Percentiles rank a stretch among this genome's conserved stretches.
Evolutionary conservation across 805 yeast genomes (phyloP).

Genomic region (Yamadazyma paraphyllophila): DNA sequence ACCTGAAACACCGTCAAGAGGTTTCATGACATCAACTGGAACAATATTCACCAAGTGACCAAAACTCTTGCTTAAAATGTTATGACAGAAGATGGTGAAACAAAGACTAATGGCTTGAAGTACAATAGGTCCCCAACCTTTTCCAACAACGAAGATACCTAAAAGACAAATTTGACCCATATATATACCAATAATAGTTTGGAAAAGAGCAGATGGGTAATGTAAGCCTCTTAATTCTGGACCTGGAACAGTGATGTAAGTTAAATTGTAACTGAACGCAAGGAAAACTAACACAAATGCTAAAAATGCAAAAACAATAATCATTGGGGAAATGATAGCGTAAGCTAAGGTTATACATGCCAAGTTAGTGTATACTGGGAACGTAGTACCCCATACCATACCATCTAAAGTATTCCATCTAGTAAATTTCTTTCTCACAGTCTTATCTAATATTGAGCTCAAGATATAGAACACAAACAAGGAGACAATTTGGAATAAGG

Average conservation of each 20-base stretch:
- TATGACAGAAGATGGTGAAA: slow-evolving; percentile 67
- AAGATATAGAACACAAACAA: slow-evolving; percentile 58
- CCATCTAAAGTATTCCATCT: slow-evolving; percentile 55
- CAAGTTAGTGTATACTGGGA: slow-evolving; percentile 73
- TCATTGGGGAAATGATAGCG: slow-evolving; percentile 77
- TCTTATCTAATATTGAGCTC: slow-evolving; percentile 55
- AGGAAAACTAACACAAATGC: slow-evolving; percentile 73
- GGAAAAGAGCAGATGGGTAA: slow-evolving; percentile 87
- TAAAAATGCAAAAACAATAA: slow-evolving; percentile 67
- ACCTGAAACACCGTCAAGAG: slow-evolving; percentile 65
- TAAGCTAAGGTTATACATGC: slow-evolving; percentile 68
- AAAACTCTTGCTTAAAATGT: slow-evolving; percentile 64
- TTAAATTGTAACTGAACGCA: slow-evolving; percentile 74
- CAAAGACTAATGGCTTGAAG: slow-evolving; percentile 65
- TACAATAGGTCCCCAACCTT: slow-evolving; percentile 93
- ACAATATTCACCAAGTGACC: slow-evolving; percentile 54
- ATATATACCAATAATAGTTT: slow-evolving; percentile 84
- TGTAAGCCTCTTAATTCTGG: slow-evolving; percentile 77
- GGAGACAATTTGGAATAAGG: slow-evolving; percentile 59
- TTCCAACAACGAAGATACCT: slow-evolving; percentile 85
- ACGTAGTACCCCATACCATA: slow-evolving; percentile 70
- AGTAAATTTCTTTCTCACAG: slow-evolving; percentile 65
- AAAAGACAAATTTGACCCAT: slow-evolving; percentile 82
- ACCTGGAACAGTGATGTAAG: slow-evolving; percentile 65
- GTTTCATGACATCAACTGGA: slow-evolving; percentile 73